Evolutionary conservation across 2,329 filamentous ascomycete genomes (phyloP).

Genomic region (Biscogniauxia marginata): DNA sequence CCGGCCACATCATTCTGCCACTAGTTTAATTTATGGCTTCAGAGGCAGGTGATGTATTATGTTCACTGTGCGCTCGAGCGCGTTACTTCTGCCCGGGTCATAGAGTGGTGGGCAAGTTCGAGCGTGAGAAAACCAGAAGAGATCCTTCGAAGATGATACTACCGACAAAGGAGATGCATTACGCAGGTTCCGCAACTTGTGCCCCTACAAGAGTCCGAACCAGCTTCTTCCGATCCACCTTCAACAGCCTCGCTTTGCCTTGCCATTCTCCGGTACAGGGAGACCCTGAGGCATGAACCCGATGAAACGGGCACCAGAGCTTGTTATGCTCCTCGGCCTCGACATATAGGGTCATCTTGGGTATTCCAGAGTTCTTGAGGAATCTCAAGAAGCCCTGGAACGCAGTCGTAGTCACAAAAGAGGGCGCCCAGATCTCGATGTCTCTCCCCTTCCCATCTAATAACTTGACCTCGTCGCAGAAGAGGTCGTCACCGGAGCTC

Average conservation of each 20-base stretch:
- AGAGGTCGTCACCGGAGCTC: conserved; percentile 7
- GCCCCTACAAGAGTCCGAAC: conserved; percentile 18
- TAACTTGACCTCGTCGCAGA: conserved; percentile 15
- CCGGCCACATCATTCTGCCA: too few species aligned
- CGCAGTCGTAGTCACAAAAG: conserved; percentile 21
- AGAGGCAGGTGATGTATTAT: too few species aligned
- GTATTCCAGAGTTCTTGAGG: conserved; percentile 14
- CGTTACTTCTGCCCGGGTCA: too few species aligned
- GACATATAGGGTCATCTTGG: conserved; percentile 18
- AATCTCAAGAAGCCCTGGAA: conserved; percentile 32
- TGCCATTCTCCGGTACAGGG: conserved; percentile 24
- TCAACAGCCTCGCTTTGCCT: conserved; percentile 18
- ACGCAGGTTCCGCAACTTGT: not conserved
- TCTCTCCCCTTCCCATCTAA: conserved; percentile 8
- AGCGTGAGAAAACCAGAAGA: not conserved
- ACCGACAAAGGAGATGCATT: not conserved
- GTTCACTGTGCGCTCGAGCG: too few species aligned
- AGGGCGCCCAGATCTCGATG: conserved; percentile 18
- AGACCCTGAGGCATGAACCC: conserved; percentile 11
- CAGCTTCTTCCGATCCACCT: conserved; percentile 19
- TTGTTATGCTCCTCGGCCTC: conserved; percentile 21
- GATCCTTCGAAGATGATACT: too few species aligned
- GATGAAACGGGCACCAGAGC: conserved; percentile 31
- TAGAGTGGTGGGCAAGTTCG: too few species aligned
- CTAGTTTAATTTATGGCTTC: too few species aligned